Base-by-base conservation (phyloP, 768 basidiomycete species). In the Kwoniella sp. region DNA sequence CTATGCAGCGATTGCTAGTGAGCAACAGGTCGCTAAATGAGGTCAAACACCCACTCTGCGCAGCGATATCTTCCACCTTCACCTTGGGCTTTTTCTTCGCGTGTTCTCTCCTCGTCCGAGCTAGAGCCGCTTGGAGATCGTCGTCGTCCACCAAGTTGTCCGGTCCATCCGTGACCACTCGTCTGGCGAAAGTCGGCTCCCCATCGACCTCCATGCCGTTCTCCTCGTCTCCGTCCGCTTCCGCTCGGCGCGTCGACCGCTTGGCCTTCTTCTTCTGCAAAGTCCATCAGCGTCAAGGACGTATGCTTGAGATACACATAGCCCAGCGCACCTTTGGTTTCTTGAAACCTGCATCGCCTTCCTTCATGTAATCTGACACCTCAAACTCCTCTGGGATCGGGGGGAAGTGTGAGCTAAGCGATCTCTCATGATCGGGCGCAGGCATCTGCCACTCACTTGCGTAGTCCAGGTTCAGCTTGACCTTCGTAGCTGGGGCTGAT, bases 141-240 rank as follows among this genome's bases (percentile, higher is more conserved):
- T 99, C 95, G 73, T 99, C 95, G 76, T 98, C 95, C 59, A 98
- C 86, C 74, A 95, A 89, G 76, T 93, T 93, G 63, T 80, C 79
- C 70, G 91, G 83, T 46, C 89, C 79, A 70, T 90, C 83, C 64
- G 86, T 80, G 59, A 78, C 78, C 60, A 84, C 79, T 54, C 84
- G 82, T 19, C 62, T 47, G 9, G 60, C 36, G 38, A 83, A 76
- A 51, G 82, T 77, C n/a, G 86, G 82, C 62, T 81, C 83, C 62
- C 81, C 76, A 66, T 95, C 92, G 48, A 91, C 81, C 27, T 88
- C 82, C 87, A 93, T 95, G 57, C 75, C 77, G 27, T 63, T 62
- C 5, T 80, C 79, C 29, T 80, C 80, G 29, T 69, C 73, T 19
- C 76, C 77, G 29, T 83, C 82, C n/a, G 78, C 79, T 23, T 80